Percentiles rank a stretch among this genome's conserved stretches.
Evolutionary conservation across 192 early-diverging fungal species (phyloP).

Genomic region (Backusella mclennaniae): DNA sequence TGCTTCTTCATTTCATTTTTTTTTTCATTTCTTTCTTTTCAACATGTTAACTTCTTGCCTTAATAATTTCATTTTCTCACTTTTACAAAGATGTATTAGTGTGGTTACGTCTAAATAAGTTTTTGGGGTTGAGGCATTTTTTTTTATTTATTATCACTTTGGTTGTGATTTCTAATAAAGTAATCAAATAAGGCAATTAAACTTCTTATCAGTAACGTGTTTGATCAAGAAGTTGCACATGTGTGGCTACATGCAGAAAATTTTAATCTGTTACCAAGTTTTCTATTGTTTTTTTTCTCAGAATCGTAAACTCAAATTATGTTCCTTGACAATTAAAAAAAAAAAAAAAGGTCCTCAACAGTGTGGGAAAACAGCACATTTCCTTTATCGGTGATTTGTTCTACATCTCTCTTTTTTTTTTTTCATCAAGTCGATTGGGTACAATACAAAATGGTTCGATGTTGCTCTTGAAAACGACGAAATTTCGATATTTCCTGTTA

Average conservation of each 20-base stretch:
- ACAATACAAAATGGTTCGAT: not conserved
- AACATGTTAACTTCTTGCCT: not conserved
- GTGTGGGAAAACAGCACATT: not conserved
- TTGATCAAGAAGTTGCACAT: not conserved
- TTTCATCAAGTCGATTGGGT: not conserved
- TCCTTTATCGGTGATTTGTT: conserved; percentile 2
- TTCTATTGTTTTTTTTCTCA: not conserved
- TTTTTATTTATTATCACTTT: not conserved
- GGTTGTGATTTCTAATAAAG: not conserved
- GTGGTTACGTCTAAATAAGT: not conserved
- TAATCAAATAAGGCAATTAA: not conserved
- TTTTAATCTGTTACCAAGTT: not conserved
- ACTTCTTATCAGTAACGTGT: not conserved
- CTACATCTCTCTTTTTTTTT: not conserved
- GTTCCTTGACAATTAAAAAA: not conserved
- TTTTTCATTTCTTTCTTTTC: not conserved
- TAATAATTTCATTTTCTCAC: not conserved
- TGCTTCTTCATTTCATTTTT: not conserved
- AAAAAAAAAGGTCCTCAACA: not conserved
- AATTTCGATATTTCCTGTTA: not conserved
- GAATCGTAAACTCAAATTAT: not conserved
- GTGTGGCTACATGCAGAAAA: not conserved
- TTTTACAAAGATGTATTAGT: not conserved
- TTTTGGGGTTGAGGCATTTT: not conserved
- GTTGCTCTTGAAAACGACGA: not conserved